Evolutionary conservation across 768 basidiomycete genomes (phyloP).

Genomic region (Termitomyces sp.): DNA sequence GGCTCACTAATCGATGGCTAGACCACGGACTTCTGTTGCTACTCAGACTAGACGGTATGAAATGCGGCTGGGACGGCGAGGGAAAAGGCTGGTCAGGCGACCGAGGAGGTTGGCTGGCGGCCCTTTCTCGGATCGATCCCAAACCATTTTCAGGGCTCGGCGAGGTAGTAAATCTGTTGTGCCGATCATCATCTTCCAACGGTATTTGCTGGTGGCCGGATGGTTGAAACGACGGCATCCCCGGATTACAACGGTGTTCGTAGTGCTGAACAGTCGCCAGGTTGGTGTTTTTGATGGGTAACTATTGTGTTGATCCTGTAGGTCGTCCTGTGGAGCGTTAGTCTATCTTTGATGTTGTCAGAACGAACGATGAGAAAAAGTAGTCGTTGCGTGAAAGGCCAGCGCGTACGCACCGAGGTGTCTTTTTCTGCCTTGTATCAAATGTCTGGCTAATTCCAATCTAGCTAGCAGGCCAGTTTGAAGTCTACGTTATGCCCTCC

Average conservation of each 20-base stretch:
- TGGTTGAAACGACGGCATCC: slow-evolving; percentile 23
- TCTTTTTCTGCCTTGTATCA: slow-evolving; percentile 9
- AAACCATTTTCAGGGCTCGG: slow-evolving; percentile 35
- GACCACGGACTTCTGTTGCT: slow-evolving; percentile 38
- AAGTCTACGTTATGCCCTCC: slow-evolving; percentile 9
- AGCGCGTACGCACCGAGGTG: slow-evolving; percentile 11
- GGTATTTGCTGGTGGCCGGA: slow-evolving; percentile 23
- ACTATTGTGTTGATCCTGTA: slow-evolving; percentile 11
- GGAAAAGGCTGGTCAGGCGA: slow-evolving; percentile 38
- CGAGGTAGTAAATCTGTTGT: slow-evolving; percentile 48
- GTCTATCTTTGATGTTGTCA: slow-evolving; percentile 8
- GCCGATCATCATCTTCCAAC: slow-evolving; percentile 51
- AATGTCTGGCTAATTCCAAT: slow-evolving; percentile 11
- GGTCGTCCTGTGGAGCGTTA: slow-evolving; percentile 4
- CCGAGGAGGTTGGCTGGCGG: slow-evolving; percentile 66
- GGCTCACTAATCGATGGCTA: slow-evolving; percentile 39
- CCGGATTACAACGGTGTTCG: slow-evolving; percentile 16
- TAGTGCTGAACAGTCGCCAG: slow-evolving; percentile 20
- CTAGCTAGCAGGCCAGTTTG: slow-evolving; percentile 9
- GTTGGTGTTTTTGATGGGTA: slow-evolving; percentile 7
- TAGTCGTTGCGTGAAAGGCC: not conserved
- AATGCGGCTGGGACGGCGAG: slow-evolving; percentile 47
- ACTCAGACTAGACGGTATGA: slow-evolving; percentile 44
- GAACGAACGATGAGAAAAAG: not conserved
- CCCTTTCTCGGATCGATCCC: slow-evolving; percentile 51